Conservation (phyloP, 108 stramenopile genomes). For the Skeletonema marinoi region DNA sequence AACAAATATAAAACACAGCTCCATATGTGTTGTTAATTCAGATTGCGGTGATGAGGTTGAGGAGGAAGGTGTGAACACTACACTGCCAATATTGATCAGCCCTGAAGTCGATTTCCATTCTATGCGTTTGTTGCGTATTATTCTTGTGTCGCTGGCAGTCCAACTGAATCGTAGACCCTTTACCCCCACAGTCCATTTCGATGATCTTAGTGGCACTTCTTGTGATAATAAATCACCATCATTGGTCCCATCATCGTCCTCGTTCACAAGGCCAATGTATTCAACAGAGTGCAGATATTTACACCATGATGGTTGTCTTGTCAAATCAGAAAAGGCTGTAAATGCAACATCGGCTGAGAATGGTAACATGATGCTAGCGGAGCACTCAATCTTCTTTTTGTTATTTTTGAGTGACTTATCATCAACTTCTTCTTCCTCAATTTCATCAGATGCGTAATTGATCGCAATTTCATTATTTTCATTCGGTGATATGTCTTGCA, state of each 20-base stretch:
- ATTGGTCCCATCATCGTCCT: neutral
- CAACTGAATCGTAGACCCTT: slow-evolving; percentile 70
- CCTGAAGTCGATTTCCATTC: slow-evolving; percentile 79
- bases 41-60: neutral
- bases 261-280: slow-evolving; percentile 36
- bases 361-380: slow-evolving; percentile 52
- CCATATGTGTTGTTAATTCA: slow-evolving; percentile 49
- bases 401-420: neutral
- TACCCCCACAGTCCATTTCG: slow-evolving; percentile 73
- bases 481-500: neutral
- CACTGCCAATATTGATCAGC: slow-evolving; percentile 68
- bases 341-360: slow-evolving; percentile 76
- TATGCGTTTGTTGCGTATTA: slow-evolving; percentile 61
- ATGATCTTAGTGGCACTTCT: slow-evolving; percentile 33
- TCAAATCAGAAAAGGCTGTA: slow-evolving; percentile 78
- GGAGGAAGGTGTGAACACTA: slow-evolving; percentile 31
- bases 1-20: slow-evolving; percentile 60
- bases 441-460: neutral
- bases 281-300: slow-evolving; percentile 76
- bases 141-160: slow-evolving; percentile 53
- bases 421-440: neutral
- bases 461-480: neutral
- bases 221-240: neutral
- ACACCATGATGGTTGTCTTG: slow-evolving; percentile 79
- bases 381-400: slow-evolving; percentile 37